Conservation (phyloP, 371 early-diverging fungal genomes). For the Apophysomyces elegans region DNA sequence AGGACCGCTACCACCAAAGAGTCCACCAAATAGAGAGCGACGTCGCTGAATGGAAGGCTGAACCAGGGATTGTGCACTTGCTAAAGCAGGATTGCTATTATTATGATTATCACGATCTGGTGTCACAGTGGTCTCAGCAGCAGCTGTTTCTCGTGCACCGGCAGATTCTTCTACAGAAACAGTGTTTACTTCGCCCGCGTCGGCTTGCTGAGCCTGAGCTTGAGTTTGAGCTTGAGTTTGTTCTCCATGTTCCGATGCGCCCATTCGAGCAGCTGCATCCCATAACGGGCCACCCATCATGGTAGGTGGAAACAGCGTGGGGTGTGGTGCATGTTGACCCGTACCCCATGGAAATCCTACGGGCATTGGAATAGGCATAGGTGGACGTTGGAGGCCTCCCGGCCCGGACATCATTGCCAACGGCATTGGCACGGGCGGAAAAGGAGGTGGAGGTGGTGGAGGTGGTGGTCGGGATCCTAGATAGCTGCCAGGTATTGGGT, state of each 20-base stretch:
- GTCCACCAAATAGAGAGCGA: neutral
- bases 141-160: neutral
- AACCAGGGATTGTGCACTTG: neutral
- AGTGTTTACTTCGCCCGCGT: neutral
- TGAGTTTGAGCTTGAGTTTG: neutral
- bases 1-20: neutral
- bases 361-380: neutral
- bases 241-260: neutral
- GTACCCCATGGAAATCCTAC: neutral
- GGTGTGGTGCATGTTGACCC: neutral
- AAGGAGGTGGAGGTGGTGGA: neutral
- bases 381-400: neutral
- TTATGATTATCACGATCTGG: neutral
- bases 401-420: no score
- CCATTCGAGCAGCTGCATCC: neutral
- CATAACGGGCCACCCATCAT: constrained; percentile 1
- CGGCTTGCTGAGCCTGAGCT: neutral
- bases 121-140: neutral
- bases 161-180: neutral
- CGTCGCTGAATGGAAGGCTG: neutral
- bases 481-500: neutral
- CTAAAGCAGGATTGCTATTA: neutral
- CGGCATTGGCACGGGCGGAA: neutral
- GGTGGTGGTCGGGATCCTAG: neutral
- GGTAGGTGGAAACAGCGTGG: neutral